Evolutionary conservation across 331 rosid species (phyloP), one percentile per base, ranked within the genome.

Genomic region (Quercus tomentella): DNA sequence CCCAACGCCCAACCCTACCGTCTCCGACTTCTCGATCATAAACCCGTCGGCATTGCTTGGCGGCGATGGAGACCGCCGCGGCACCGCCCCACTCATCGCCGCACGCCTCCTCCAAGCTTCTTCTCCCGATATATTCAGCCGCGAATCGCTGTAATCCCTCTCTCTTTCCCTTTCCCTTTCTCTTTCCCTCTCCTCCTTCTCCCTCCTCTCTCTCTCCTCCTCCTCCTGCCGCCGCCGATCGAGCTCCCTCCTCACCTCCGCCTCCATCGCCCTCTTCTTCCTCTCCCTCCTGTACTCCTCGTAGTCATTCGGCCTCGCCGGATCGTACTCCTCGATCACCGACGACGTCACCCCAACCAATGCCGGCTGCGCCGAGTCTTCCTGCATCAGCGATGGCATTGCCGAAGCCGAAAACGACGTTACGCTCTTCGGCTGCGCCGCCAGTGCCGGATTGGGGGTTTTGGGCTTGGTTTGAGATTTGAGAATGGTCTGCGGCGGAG

Each of bases 71-170:
- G 97, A 92, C 77, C 97, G 85, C 77, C 97, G 85, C 0, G 92
- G 94, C 70, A 83, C 37, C 1, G 82, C 83, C 52, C 93, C 93
- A 12, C 97, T 95, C 99, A 93, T 95, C 0, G 97, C 98, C 0
- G 95, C 97, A 0, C 99, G 91, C 91, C 99, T 87, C 82, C 88
- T 86, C 98, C 98, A 95, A 1, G 98, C 98, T 70, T 95, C 99
- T 87, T 95, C 99, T 0, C 99, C 99, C 0, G 99, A 95, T 56
- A 93, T 92, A 74, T 95, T 95, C 83, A 92, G 70, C 78, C 92
- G 81, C 17, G 95, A 70, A 69, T 91, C 74, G 54, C 87, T 52
- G 28, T 76, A 22, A 57, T 91, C 82, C 75, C 77, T 57, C 69
- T 88, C 51, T 65, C 70, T 31, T 76, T 80, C 82, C 73, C 72